A percentile compares a stretch with the other conserved stretches of the same genome.
phyloP scores from a whole-genome alignment of 2,329 filamentous ascomycete species.

The Pseudopyricularia javanii region DNA sequence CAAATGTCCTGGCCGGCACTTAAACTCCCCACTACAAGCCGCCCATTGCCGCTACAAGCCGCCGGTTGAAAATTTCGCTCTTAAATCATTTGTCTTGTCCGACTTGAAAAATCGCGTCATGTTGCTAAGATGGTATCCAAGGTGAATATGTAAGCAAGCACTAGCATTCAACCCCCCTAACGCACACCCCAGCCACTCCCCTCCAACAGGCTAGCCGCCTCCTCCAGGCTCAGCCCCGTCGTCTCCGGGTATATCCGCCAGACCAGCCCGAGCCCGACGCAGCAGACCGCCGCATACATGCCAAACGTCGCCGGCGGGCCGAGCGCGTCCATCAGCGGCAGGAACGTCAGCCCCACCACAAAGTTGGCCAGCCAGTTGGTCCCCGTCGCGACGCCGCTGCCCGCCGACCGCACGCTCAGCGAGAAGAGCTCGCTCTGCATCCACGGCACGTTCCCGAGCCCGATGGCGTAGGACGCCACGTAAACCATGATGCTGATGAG shows the following conservation, averaged over 20 bases:
- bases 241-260: constrained; percentile 80
- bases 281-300: constrained; percentile 64
- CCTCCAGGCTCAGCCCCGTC: constrained; percentile 68
- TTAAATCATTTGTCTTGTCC: too few relatives aligned
- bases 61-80: background rate
- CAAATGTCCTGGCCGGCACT: background rate
- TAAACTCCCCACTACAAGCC: background rate
- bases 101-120: too few relatives aligned
- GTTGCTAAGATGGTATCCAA: too few relatives aligned
- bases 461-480: constrained; percentile 74
- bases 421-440: constrained; percentile 91
- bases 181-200: constrained; percentile 63
- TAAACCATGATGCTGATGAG: constrained; percentile 69
- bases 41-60: background rate
- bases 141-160: too few relatives aligned
- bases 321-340: constrained; percentile 72
- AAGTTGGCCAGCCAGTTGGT: constrained; percentile 88
- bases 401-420: constrained; percentile 58
- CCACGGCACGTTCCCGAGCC: constrained; percentile 89
- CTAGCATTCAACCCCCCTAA: constrained; percentile 7
- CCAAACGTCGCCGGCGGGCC: constrained; percentile 68
- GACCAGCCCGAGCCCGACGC: constrained; percentile 52
- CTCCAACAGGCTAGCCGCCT: constrained; percentile 59
- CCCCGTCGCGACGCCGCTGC: constrained; percentile 61
- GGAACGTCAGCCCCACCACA: constrained; percentile 70